phyloP scores from a whole-genome alignment of 345 rosid species.

The Theobroma cacao region DNA sequence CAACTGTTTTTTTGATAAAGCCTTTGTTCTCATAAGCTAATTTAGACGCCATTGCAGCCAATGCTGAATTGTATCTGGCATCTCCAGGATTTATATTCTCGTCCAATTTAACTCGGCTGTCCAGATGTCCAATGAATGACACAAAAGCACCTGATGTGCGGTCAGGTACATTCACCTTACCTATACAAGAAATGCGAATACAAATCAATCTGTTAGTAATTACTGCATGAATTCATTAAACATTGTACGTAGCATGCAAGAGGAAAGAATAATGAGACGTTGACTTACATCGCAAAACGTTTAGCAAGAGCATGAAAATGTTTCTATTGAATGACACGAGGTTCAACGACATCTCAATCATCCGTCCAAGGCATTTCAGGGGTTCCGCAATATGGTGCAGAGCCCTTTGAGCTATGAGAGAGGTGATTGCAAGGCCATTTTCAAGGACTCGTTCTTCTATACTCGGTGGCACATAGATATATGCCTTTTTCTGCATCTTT shows the following conservation, averaged over 20 bases:
- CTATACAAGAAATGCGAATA: not conserved
- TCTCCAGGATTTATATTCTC: not conserved
- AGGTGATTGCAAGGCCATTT: not conserved
- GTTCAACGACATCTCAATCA: conserved; percentile 8
- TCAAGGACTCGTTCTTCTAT: not conserved
- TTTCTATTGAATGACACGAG: not conserved
- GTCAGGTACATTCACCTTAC: not conserved
- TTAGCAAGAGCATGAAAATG: conserved; percentile 1
- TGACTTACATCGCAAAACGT: not conserved
- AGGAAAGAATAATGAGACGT: not conserved
- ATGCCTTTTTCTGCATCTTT: not conserved
- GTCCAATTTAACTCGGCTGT: not conserved
- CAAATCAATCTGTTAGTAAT: not conserved
- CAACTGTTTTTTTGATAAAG: conserved; percentile 1
- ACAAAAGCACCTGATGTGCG: not conserved
- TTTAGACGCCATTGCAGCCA: conserved; percentile 10
- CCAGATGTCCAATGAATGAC: not conserved
- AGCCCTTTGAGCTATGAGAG: not conserved
- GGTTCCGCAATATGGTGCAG: not conserved
- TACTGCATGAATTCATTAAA: not conserved
- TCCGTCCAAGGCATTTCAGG: not conserved
- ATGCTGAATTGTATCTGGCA: conserved; percentile 2
- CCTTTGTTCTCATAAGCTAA: conserved; percentile 8
- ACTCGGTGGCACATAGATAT: no score
- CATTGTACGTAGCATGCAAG: not conserved